A percentile compares a stretch with the other conserved stretches of the same genome.
Conservation (phyloP, 306 rosid genomes). For the Vicia faba region DNA sequence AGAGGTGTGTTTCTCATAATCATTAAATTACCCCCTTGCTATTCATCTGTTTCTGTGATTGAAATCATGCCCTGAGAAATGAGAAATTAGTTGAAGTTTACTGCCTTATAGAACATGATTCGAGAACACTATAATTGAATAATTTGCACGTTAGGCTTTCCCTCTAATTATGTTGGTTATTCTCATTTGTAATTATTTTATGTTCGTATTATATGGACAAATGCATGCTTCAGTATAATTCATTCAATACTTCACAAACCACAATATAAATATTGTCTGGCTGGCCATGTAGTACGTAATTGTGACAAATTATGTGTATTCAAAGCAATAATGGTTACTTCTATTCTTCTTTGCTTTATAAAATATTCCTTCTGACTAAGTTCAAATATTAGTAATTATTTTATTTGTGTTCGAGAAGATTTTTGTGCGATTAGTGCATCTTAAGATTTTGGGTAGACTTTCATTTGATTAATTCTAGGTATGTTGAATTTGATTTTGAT, state of each 20-base stretch:
- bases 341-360: constrained; percentile 15
- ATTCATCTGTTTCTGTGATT: constrained; percentile 26
- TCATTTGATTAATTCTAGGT: constrained; percentile 9
- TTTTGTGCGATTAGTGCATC: constrained; percentile 21
- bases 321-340: background rate
- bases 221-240: constrained; percentile 1
- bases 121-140: background rate
- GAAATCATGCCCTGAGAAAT: background rate
- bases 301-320: constrained; percentile 15
- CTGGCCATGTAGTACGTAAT: background rate
- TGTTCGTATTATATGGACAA: background rate
- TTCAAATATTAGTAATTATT: constrained; percentile 3
- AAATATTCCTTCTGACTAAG: constrained; percentile 1
- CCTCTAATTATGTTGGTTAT: constrained; percentile 17
- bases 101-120: constrained; percentile 1
- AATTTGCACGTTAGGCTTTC: background rate
- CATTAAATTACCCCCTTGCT: background rate
- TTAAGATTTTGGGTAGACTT: constrained; percentile 14
- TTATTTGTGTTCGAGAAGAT: constrained; percentile 15
- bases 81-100: constrained; percentile 18
- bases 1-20: constrained; percentile 54
- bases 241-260: background rate
- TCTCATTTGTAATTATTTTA: background rate
- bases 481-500: constrained; percentile 24
- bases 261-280: constrained; percentile 8